These are phyloP conservation scores for Fusarium foetens DNA, from an alignment of 2,329 filamentous ascomycete species.

Conservation along the genomic window DNA sequence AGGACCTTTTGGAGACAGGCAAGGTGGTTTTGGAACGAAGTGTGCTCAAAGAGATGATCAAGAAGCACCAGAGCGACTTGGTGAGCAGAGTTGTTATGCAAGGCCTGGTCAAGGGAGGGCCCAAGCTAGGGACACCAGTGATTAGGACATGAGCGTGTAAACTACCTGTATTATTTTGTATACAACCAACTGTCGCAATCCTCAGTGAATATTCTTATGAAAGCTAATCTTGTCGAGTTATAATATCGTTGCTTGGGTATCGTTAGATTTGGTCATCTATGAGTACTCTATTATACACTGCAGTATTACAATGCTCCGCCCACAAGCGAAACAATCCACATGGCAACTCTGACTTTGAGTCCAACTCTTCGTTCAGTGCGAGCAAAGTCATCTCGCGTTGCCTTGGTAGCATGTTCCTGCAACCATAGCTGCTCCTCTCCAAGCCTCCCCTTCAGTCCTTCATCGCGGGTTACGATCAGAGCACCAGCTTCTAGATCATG, in stretches of 20 bases:
- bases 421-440: slow-evolving; percentile 84
- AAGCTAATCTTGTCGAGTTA: background rate
- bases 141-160: slow-evolving; percentile 42
- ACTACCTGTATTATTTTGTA: slow-evolving; percentile 47
- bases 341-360: slow-evolving; percentile 84
- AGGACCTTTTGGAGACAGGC: slow-evolving; percentile 87
- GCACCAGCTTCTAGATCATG: slow-evolving; percentile 92
- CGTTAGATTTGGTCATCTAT: slow-evolving; percentile 15
- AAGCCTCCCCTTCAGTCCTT: slow-evolving; percentile 75
- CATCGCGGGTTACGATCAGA: slow-evolving; percentile 82
- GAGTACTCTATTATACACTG: slow-evolving; percentile 32
- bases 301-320: slow-evolving; percentile 80
- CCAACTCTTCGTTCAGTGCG: slow-evolving; percentile 85
- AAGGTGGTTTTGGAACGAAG: slow-evolving; percentile 86
- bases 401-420: slow-evolving; percentile 74
- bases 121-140: slow-evolving; percentile 54
- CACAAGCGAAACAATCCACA: slow-evolving; percentile 90
- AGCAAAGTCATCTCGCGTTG: slow-evolving; percentile 82
- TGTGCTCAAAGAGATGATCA: slow-evolving; percentile 80
- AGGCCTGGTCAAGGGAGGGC: slow-evolving; percentile 50
- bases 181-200: slow-evolving; percentile 25
- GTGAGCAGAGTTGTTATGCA: slow-evolving; percentile 59
- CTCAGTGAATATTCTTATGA: background rate
- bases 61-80: slow-evolving; percentile 76
- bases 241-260: slow-evolving; percentile 11